Evolutionary conservation across 257 asterid genomes (phyloP), one percentile per base, ranked within the genome.

Genomic region (Eustoma russellianum): DNA sequence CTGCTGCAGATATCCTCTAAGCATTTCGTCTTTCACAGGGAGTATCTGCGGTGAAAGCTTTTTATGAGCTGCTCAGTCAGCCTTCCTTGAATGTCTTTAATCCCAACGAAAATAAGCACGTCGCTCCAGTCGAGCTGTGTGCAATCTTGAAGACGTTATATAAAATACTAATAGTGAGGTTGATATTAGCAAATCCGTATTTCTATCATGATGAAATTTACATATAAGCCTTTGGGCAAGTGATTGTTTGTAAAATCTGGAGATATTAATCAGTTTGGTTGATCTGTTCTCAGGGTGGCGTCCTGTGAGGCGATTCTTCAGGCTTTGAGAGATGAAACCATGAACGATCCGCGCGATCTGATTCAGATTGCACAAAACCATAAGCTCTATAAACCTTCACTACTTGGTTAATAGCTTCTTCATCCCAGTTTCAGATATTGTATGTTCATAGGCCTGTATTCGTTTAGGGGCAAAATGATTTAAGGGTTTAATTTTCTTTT

Each of bases 291-390:
- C 64, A 88, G 97, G 79, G 95, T 80, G 63, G 77, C 73, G 58
- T 77, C 78, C n/a, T 58, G 74, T 6, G 59, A 74, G 59, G 94
- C 83, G 8, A 88, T 88, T 64, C 97, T 85, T 48, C 77, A 83
- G 69, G 92, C 97, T 14, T 59, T 88, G 66, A 79, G 87, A 46
- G 97, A 88, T 57, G 85, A 88, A 62, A 81, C 78, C 73, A 69
- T 83, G 70, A 88, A 85, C 5, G 95, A 88, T 63, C 97, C 97
- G 0, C 88, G 97, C 10, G 97, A 88, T 30, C 79, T 95, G 12
- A 85, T 88, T 44, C 85, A 77, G 79, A 75, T 88, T 43, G 95
- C 97, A 13, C 97, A 88, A 49, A 85, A 75, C 30, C 95, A 79
- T 65, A 87, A 85, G 16, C 79, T 83, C 55, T 88, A 80, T 68